A percentile compares a stretch with the other conserved stretches of the same genome.
Evolutionary conservation across 2,329 filamentous ascomycete species (phyloP).

Genomic region (Epichloe typhina): DNA sequence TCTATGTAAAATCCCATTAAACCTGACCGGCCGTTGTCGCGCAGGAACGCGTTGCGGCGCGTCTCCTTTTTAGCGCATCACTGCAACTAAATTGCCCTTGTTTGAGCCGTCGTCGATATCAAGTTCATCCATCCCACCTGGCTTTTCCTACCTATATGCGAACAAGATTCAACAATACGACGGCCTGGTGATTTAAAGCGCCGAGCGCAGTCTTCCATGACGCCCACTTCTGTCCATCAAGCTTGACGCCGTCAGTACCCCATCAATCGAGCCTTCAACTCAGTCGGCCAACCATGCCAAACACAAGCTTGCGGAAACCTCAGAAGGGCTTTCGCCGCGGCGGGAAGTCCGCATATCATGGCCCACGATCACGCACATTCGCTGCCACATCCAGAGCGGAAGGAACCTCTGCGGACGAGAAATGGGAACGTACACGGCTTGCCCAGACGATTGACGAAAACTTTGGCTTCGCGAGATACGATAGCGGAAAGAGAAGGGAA

Average conservation of each 20-base stretch:
- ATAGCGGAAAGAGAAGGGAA: conserved; percentile 65
- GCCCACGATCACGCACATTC: conserved; percentile 60
- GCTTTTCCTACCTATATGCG: neutral
- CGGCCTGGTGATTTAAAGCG: neutral
- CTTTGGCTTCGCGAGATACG: conserved; percentile 88
- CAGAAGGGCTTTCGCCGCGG: conserved; percentile 56
- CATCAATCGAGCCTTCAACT: conserved; percentile 9
- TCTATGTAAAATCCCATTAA: conserved; percentile 20
- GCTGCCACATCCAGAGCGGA: conserved; percentile 68
- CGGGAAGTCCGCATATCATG: conserved; percentile 58
- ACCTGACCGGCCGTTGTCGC: conserved; percentile 16
- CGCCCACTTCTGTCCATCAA: conserved; percentile 6
- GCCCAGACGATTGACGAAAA: conserved; percentile 85
- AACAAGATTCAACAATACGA: neutral
- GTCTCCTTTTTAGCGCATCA: conserved; percentile 15
- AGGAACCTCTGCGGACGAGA: conserved; percentile 84
- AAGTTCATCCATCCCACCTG: neutral
- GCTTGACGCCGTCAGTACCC: conserved; percentile 6
- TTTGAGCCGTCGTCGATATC: neutral
- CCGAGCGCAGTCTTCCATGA: conserved; percentile 9
- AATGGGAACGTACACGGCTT: conserved; percentile 70
- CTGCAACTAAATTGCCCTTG: neutral
- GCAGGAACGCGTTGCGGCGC: conserved; percentile 18
- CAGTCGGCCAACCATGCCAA: conserved; percentile 33
- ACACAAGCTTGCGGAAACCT: conserved; percentile 45